Evolutionary conservation across 768 basidiomycete genomes (phyloP), one percentile per base, ranked within the genome.

Genomic region (Chalciporus piperatus): DNA sequence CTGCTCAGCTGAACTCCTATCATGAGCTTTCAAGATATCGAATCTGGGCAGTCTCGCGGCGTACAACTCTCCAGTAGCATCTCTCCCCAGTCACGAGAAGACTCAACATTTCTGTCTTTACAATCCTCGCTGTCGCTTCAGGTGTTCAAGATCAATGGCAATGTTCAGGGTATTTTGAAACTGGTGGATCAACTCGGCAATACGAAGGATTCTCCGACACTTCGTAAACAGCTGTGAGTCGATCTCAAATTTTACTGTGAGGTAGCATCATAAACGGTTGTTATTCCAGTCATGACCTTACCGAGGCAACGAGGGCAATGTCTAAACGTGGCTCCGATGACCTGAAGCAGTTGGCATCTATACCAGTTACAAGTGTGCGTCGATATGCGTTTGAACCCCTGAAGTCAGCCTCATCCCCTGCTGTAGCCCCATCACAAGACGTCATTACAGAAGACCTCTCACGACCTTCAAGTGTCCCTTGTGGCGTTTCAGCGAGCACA

Each of bases 121-220:
- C 92, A 93, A 64, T 83, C 81, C 3, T 90, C 90, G 13, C 70
- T 93, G 53, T 88, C 88, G 1, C 78, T 98, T 6, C 95, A 98
- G 68, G 92, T 96, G 51, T 98, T 98, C 86, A 98, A 98, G 81
- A 93, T 98, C 75, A 95, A 96, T 62, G 83, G 91, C 52, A 99
- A 99, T 71, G 93, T 98, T 3, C 92, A 96, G 63, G 96, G 91
- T 14, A 95, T 99, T 44, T 70, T 92, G 60, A 92, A 91, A 71
- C 79, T 94, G n/a, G 92, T 98, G n/a, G 94, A 98, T 64, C 90
- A 95, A 68, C 80, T 99, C 1, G 96, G 96, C 4, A 92, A 88
- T 0, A 74, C 74, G 28, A 83, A 84, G 62, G 95, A 98, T 67
- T 91, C 87, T 16, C 82, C 86, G 1, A 69, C 75, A 3, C 71